Percentiles rank a stretch among this genome's conserved stretches.
Conservation (phyloP, 108 stramenopile species). For the Cyclotella choctawhatcheeana region DNA sequence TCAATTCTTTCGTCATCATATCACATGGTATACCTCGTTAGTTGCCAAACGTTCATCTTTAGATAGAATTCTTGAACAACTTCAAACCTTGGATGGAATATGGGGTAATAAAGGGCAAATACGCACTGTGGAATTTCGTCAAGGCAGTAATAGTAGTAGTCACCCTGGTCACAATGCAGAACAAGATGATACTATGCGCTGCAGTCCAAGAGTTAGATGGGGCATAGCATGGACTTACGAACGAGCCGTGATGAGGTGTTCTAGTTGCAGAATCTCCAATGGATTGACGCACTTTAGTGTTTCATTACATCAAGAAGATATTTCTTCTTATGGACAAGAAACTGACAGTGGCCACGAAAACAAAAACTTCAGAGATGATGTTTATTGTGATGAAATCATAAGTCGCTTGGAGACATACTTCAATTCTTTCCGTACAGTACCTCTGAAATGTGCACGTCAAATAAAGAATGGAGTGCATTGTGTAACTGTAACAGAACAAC, state of each 20-base stretch:
- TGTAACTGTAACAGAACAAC: conserved; percentile 35
- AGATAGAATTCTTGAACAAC: conserved; percentile 29
- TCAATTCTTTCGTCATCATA: conserved; percentile 49
- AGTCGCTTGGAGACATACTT: conserved; percentile 32
- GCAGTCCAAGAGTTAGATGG: conserved; percentile 76
- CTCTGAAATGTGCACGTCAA: conserved; percentile 25
- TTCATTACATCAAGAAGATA: conserved; percentile 16
- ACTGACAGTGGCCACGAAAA: too few species aligned
- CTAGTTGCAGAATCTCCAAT: conserved; percentile 23
- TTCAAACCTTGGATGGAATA: conserved; percentile 61
- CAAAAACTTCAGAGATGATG: not conserved
- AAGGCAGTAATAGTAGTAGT: conserved; percentile 59
- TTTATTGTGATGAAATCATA: conserved; percentile 21
- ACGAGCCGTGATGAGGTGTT: conserved; percentile 39
- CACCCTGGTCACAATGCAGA: not conserved
- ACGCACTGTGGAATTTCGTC: conserved; percentile 79
- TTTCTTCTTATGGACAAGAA: too few species aligned
- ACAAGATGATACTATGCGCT: not conserved
- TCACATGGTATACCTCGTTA: conserved; percentile 88
- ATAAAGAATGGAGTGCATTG: conserved; percentile 5
- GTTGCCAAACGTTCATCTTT: conserved; percentile 71
- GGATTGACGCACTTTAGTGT: conserved; percentile 37
- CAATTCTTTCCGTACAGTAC: conserved; percentile 3
- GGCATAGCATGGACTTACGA: conserved; percentile 91
- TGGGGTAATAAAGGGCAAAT: conserved; percentile 67